These are phyloP conservation scores for Fusarium sp. DNA, from an alignment of 2,329 filamentous ascomycete genomes.

Conservation along the genomic window DNA sequence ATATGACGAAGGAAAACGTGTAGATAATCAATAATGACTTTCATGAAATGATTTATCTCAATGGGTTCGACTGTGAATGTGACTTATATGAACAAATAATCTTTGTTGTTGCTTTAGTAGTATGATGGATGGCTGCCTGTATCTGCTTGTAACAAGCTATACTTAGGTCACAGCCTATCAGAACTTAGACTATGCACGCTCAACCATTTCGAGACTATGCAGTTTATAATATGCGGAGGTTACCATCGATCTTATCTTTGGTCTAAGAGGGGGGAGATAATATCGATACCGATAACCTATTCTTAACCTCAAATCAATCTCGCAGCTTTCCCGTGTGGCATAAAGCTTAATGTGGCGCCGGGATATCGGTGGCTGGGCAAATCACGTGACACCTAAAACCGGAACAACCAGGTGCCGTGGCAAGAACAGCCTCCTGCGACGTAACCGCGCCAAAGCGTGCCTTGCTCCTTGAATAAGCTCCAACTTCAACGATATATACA, in stretches of 20 bases:
- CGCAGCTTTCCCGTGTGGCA: neutral
- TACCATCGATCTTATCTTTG: neutral
- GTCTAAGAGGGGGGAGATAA: neutral
- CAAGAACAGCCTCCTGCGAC: constrained; percentile 33
- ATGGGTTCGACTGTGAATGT: neutral
- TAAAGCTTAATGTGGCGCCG: constrained; percentile 1
- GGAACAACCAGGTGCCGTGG: constrained; percentile 43
- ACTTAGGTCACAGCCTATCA: constrained; percentile 6
- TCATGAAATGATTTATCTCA: constrained; percentile 8
- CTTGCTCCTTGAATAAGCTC: constrained; percentile 44
- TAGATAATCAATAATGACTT: constrained; percentile 38
- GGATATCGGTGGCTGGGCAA: neutral
- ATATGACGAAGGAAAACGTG: constrained; percentile 34
- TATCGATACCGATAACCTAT: constrained; percentile 19
- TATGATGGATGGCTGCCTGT: neutral
- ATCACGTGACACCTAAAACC: constrained; percentile 40
- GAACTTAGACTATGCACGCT: neutral
- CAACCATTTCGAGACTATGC: constrained; percentile 8
- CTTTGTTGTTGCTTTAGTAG: neutral
- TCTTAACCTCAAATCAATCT: neutral
- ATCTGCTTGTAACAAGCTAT: neutral
- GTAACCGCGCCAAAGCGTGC: constrained; percentile 41
- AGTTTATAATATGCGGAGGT: neutral
- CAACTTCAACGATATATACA: constrained; percentile 41
- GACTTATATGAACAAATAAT: neutral